Evolutionary conservation across 2,329 filamentous ascomycete species (phyloP).

Genomic region (Fusarium sambucinum): DNA sequence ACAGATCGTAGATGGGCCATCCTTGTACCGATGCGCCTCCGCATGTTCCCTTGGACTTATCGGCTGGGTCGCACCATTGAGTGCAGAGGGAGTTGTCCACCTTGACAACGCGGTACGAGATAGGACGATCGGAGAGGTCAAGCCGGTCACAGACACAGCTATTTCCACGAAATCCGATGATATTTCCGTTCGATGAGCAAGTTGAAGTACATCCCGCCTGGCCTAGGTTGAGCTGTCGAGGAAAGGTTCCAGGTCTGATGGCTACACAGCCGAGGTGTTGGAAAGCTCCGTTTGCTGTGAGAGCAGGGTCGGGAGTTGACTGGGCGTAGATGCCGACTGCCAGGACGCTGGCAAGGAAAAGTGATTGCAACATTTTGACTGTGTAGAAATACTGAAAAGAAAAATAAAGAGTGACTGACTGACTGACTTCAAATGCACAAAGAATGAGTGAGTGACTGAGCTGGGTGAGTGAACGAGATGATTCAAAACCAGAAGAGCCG

Average conservation of each 20-base stretch:
- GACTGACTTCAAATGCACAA: slow-evolving; percentile 27
- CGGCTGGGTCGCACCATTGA: slow-evolving; percentile 31
- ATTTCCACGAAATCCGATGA: slow-evolving; percentile 32
- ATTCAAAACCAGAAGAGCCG: background rate
- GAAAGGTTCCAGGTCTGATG: slow-evolving; percentile 29
- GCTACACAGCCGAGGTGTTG: slow-evolving; percentile 36
- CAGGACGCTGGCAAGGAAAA: slow-evolving; percentile 24
- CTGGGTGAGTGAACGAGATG: slow-evolving; percentile 1
- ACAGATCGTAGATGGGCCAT: slow-evolving; percentile 38
- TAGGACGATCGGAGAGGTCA: slow-evolving; percentile 26
- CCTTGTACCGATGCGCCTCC: slow-evolving; percentile 31
- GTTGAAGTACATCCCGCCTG: slow-evolving; percentile 19
- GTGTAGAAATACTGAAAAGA: slow-evolving; percentile 13
- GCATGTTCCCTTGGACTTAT: slow-evolving; percentile 35
- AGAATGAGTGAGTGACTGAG: slow-evolving; percentile 20
- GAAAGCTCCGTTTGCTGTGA: slow-evolving; percentile 14
- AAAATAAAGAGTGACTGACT: slow-evolving; percentile 31
- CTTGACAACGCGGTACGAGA: slow-evolving; percentile 31
- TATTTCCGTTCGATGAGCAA: slow-evolving; percentile 40
- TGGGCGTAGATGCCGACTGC: slow-evolving; percentile 24
- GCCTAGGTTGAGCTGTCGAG: slow-evolving; percentile 24
- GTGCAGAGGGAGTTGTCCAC: slow-evolving; percentile 36
- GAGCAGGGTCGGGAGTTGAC: slow-evolving; percentile 28
- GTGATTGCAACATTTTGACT: slow-evolving; percentile 17
- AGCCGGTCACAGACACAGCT: slow-evolving; percentile 40